Evolutionary conservation across 768 basidiomycete genomes (phyloP).

Genomic region (Auricularia auricula-judae): DNA sequence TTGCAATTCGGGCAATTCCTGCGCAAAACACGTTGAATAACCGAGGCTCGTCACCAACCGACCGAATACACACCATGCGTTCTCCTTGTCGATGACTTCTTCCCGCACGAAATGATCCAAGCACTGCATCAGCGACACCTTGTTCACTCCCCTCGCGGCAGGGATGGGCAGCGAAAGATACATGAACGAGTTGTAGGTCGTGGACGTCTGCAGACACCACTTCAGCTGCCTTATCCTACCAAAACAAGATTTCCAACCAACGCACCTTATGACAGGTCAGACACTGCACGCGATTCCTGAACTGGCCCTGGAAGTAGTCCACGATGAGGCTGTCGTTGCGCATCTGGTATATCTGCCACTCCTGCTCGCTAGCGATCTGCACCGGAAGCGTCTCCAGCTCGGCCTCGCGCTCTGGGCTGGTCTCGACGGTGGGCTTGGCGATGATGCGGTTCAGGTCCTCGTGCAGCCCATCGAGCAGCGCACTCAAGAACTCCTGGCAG

Average conservation of each 20-base stretch:
- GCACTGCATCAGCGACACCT: slow-evolving; percentile 66
- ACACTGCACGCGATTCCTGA: slow-evolving; percentile 81
- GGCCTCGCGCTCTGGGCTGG: slow-evolving; percentile 72
- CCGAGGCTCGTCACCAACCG: neutral
- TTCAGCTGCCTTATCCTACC: neutral
- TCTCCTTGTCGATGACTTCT: slow-evolving; percentile 83
- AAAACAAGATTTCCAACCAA: neutral
- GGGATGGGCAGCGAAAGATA: slow-evolving; percentile 89
- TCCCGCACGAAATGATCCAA: slow-evolving; percentile 84
- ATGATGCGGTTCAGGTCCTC: slow-evolving; percentile 82
- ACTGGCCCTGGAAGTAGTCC: slow-evolving; percentile 97
- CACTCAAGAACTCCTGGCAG: slow-evolving; percentile 92
- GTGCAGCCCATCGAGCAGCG: slow-evolving; percentile 85
- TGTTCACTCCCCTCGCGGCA: slow-evolving; percentile 38
- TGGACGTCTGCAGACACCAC: slow-evolving; percentile 61
- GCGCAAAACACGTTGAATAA: slow-evolving; percentile 2
- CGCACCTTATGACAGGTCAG: slow-evolving; percentile 79
- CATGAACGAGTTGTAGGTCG: slow-evolving; percentile 95
- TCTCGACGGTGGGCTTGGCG: slow-evolving; percentile 49
- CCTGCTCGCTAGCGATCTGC: slow-evolving; percentile 78
- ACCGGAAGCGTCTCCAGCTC: slow-evolving; percentile 79
- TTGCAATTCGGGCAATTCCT: slow-evolving; percentile 97
- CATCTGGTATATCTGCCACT: slow-evolving; percentile 85
- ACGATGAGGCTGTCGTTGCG: slow-evolving; percentile 91
- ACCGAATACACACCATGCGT: slow-evolving; percentile 65